Base-by-base conservation (phyloP, 2,329 filamentous ascomycete genomes). In the Aspergillus sp. region DNA sequence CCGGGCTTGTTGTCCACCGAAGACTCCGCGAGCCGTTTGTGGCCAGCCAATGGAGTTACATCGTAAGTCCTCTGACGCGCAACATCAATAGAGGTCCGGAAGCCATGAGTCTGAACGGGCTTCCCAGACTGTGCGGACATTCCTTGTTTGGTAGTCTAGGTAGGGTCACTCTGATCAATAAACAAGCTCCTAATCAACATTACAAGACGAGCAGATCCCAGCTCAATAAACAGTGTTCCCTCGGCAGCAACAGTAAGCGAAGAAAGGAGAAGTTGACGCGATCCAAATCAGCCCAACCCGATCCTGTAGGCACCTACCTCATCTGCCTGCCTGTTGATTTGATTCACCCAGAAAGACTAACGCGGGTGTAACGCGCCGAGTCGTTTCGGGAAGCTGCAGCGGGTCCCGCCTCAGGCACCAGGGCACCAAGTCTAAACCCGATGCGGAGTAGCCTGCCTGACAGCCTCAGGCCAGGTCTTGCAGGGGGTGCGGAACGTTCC, bases 91-190 rank as follows among this genome's bases (percentile, higher is more conserved):
- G 77, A 77, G 45, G 78, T 75, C 49, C 81, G 74, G 29, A 83
- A 69, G 51, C 79, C 82, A 57, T 78, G 81, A 52, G 76, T 78
- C 66, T 83, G 79, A 44, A 67, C 55, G 17, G 61, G 51, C 45
- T 64, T 60, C 40, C 53, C 62, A 23, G 59, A 52, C 44, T 45
- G 53, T 34, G 57, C 57, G 47, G 65, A 64, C 65, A 68, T 71
- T 46, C 52, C 61, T 58, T 50, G 48, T 47, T 43, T 20, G 17
- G 5, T 10, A 43, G 10, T 43, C 25, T 29, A 29, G 25, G 6
- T 10, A 29, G 7, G 25, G n/a, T n/a, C n/a, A n/a, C n/a, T n/a
- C n/a, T 25, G 23, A 31, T 21, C 13, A 21, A 6, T 14, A 21
- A 29, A 45, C n/a, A 38, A 38, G 34, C 34, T 38, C 16, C 34